Base-by-base conservation (phyloP, 208 protist genomes). In the Leishmania tropica region DNA sequence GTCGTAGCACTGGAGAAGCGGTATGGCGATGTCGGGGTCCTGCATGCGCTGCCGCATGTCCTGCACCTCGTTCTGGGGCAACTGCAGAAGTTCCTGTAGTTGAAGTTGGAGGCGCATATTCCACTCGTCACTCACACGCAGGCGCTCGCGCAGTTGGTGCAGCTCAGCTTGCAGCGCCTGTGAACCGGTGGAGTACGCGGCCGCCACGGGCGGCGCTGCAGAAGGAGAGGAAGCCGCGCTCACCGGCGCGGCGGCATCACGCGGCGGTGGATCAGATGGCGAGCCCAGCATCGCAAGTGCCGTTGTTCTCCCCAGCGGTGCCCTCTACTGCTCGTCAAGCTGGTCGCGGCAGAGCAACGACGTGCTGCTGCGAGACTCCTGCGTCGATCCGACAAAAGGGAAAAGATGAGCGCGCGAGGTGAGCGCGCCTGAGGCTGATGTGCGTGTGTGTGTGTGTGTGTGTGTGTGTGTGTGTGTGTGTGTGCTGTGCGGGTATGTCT, bases 1-100 rank as follows among this genome's bases (percentile, higher is more conserved):
- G 75, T 97, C 94, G 85, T 97, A 97, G 87, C 92, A 97, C 86
- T 95, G 94, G 53, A 97, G 83, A 11, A 97, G 87, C 0, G 94
- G 94, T 74, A 95, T 92, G 40, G 92, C 94, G 76, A 96, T 94
- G 76, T 96, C 93, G 31, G 93, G 93, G 75, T 94, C 89, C 17
- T 91, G 83, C 91, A 96, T 96, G 62, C 91, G 86, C 51, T 90
- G 85, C 3, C 89, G 88, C 81, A 97, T 81, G 42, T 84, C 71
- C 73, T 90, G 84, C 24, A 94, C 85, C 40, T 92, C 94, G 60
- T 82, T 91, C 37, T 77, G 89, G 24, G 94, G 92, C 58, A 95
- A 85, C n/a, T 86, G 87, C 54, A 95, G 85, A 8, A 97, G 87
- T 40, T 95, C 91, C 79, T 94, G 92, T 10, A 97, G 87, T 75